Evolutionary conservation across 495 filamentous ascomycete genomes (phyloP).

Genomic region (Cudoniella acicularis): DNA sequence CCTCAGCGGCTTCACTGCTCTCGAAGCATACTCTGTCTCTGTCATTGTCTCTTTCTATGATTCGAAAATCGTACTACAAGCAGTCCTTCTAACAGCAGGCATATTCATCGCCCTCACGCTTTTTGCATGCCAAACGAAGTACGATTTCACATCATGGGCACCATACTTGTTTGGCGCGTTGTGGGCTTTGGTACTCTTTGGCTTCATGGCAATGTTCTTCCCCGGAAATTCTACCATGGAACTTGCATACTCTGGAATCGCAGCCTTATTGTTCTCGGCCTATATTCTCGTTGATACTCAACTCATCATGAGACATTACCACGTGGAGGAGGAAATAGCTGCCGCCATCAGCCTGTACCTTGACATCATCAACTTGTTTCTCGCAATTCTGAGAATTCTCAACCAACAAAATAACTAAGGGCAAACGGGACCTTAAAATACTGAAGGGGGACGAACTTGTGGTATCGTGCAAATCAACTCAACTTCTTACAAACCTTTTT

Average conservation of each 20-base stretch:
- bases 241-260: slow-evolving; percentile 74
- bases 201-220: slow-evolving; percentile 85
- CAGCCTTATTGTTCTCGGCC: slow-evolving; percentile 82
- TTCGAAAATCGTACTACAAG: slow-evolving; percentile 77
- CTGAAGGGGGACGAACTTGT: background rate
- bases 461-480: background rate
- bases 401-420: slow-evolving; percentile 82
- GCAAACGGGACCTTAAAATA: background rate
- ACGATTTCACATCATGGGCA: slow-evolving; percentile 96
- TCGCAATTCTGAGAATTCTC: slow-evolving; percentile 85
- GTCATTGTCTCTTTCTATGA: slow-evolving; percentile 89
- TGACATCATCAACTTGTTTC: slow-evolving; percentile 94
- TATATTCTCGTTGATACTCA: slow-evolving; percentile 98
- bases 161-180: slow-evolving; percentile 89
- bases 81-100: slow-evolving; percentile 82
- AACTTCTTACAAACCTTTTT: background rate
- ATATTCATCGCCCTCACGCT: slow-evolving; percentile 91
- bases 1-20: slow-evolving; percentile 82
- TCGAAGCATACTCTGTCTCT: slow-evolving; percentile 91
- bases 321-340: slow-evolving; percentile 98
- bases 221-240: slow-evolving; percentile 73
- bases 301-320: slow-evolving; percentile 88
- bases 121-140: slow-evolving; percentile 96
- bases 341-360: slow-evolving; percentile 93
- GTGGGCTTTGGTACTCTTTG: slow-evolving; percentile 87